Conservation (phyloP, 1,284 basidiomycete species). For the Tetrapyrgos nigripes region DNA sequence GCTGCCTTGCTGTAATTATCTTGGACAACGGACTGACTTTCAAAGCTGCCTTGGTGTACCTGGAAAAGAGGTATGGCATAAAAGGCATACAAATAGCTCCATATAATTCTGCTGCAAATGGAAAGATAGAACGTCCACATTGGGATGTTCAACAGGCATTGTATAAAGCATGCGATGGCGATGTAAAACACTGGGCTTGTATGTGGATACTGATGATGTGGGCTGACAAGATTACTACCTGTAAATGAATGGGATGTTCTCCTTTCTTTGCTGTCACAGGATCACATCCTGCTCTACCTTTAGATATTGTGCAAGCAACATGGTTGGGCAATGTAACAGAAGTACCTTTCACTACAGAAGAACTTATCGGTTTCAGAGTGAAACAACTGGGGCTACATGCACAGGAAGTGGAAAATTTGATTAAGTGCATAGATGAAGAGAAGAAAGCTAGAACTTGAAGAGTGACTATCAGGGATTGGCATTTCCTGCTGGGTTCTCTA, state of each 20-base stretch:
- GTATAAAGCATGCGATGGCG: constrained; percentile 32
- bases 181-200: constrained; percentile 27
- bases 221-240: constrained; percentile 35
- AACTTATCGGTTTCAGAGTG: constrained; percentile 24
- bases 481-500: constrained; percentile 31
- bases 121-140: constrained; percentile 36
- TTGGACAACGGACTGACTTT: constrained; percentile 32
- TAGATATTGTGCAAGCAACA: constrained; percentile 36
- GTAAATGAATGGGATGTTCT: constrained; percentile 20
- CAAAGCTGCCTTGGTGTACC: constrained; percentile 24
- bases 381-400: constrained; percentile 24
- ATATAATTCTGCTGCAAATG: constrained; percentile 43
- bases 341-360: constrained; percentile 14
- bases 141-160: constrained; percentile 32
- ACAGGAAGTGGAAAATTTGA: constrained; percentile 19
- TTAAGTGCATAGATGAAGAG: constrained; percentile 14
- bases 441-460: constrained; percentile 13
- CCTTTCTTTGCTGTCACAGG: constrained; percentile 35
- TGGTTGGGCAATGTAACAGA: constrained; percentile 23
- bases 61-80: constrained; percentile 31
- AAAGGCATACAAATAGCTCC: constrained; percentile 13
- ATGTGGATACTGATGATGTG: constrained; percentile 32
- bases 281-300: constrained; percentile 31
- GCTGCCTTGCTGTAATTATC: constrained; percentile 23
- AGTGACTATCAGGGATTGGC: constrained; percentile 21